A percentile compares a stretch with the other conserved stretches of the same genome.
phyloP scores from a whole-genome alignment of 2,329 filamentous ascomycete genomes.

The Ceratocystis colombiana region DNA sequence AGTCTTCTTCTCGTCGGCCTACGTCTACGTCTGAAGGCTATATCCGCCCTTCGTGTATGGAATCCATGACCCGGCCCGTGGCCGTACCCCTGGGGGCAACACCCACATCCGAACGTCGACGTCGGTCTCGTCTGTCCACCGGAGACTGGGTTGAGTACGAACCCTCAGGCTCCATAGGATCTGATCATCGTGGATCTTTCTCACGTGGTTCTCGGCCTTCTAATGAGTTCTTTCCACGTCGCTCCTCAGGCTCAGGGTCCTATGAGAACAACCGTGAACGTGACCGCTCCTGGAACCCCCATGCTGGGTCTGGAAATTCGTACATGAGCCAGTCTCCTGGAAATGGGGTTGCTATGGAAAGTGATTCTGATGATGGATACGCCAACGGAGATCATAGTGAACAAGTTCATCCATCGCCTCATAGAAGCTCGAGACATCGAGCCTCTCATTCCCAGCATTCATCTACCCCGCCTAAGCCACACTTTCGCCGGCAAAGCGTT shows the following conservation, averaged over 20 bases:
- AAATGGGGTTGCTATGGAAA: constrained; percentile 9
- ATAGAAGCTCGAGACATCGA: constrained; percentile 13
- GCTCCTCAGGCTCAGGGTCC: constrained; percentile 17
- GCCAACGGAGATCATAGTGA: constrained; percentile 1
- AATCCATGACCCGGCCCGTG: neutral
- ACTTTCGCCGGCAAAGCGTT: constrained; percentile 15
- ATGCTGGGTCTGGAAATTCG: constrained; percentile 5
- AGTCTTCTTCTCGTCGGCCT: constrained; percentile 12
- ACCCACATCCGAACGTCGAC: constrained; percentile 18
- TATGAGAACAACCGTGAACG: constrained; percentile 15
- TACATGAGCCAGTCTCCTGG: constrained; percentile 21
- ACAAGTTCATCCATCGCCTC: neutral
- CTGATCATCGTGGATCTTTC: constrained; percentile 22
- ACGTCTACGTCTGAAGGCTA: constrained; percentile 16
- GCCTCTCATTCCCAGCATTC: constrained; percentile 14
- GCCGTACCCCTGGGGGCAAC: constrained; percentile 4
- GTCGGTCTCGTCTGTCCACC: constrained; percentile 18
- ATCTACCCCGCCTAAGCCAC: constrained; percentile 11
- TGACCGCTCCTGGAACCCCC: constrained; percentile 14
- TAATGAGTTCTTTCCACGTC: constrained; percentile 11
- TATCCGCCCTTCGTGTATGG: neutral
- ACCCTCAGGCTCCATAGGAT: constrained; percentile 17
- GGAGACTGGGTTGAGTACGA: constrained; percentile 15
- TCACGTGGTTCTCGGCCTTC: constrained; percentile 10
- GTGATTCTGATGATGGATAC: constrained; percentile 18